Percentiles rank a stretch among this genome's conserved stretches.
These are phyloP conservation scores for Mycena capillaripes DNA, from an alignment of 768 basidiomycete species.

Conservation along the genomic window DNA sequence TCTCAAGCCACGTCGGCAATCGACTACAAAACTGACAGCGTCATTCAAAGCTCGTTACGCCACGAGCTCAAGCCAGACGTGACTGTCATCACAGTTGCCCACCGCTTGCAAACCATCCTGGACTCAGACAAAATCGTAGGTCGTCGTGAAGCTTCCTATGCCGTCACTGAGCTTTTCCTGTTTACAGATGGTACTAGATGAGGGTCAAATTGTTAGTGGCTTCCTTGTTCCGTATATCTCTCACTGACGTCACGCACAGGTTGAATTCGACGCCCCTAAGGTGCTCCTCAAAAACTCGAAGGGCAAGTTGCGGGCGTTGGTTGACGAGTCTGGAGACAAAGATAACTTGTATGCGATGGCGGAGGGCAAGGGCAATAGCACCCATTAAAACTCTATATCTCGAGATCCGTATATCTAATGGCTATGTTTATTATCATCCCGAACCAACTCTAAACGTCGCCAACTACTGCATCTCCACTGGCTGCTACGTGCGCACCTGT, in stretches of 20 bases:
- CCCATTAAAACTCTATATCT: too few species aligned
- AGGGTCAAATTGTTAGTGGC: slow-evolving; percentile 52
- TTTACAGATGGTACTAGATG: slow-evolving; percentile 59
- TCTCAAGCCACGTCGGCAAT: slow-evolving; percentile 66
- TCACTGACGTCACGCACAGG: slow-evolving; percentile 42
- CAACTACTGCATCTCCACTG: too few species aligned
- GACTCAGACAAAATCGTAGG: slow-evolving; percentile 65
- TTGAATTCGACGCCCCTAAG: slow-evolving; percentile 69
- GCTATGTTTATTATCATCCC: too few species aligned
- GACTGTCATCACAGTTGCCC: slow-evolving; percentile 68
- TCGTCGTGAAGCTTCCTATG: background rate
- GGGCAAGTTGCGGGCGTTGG: slow-evolving; percentile 66
- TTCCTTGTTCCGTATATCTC: background rate
- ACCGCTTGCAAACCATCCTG: slow-evolving; percentile 69
- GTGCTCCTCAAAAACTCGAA: slow-evolving; percentile 64
- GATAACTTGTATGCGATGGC: slow-evolving; percentile 62
- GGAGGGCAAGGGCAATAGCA: too few species aligned
- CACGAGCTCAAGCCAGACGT: slow-evolving; percentile 72
- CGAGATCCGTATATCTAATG: too few species aligned
- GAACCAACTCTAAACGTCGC: too few species aligned
- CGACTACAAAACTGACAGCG: slow-evolving; percentile 75
- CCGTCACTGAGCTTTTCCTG: background rate
- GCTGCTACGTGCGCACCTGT: too few species aligned
- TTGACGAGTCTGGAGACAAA: slow-evolving; percentile 71
- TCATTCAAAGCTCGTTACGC: slow-evolving; percentile 77